phyloP scores from a whole-genome alignment of 2,329 filamentous ascomycete species.

The Pestalotiopsis sp. region DNA sequence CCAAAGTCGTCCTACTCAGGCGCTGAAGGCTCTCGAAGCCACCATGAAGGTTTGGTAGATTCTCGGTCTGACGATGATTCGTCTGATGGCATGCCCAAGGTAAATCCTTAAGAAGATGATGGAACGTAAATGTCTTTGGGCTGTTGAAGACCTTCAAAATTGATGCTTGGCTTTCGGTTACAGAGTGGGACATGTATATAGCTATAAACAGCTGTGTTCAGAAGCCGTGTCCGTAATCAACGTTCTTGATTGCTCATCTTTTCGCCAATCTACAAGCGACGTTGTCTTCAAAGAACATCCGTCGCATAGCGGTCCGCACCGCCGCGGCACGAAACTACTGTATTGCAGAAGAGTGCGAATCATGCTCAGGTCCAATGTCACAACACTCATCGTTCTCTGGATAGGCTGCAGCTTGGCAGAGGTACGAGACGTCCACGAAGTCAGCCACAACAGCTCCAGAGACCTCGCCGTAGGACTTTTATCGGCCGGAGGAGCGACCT shows the following conservation, averaged over 20 bases:
- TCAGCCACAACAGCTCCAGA: neutral
- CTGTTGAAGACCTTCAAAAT: neutral
- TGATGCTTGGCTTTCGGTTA: neutral
- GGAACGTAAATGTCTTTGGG: neutral
- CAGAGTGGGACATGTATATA: neutral
- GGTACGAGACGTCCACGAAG: neutral
- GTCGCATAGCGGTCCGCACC: too few species aligned
- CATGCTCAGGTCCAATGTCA: neutral
- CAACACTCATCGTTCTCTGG: neutral
- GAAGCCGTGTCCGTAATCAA: too few species aligned
- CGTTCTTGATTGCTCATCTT: too few species aligned
- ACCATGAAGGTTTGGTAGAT: too few species aligned
- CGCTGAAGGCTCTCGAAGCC: neutral
- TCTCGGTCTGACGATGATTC: neutral
- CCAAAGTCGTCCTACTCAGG: neutral
- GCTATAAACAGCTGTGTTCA: too few species aligned
- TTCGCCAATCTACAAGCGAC: too few species aligned
- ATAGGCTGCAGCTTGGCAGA: neutral
- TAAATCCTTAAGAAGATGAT: neutral
- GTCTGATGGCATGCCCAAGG: neutral
- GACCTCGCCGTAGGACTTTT: neutral
- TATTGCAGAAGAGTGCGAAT: neutral
- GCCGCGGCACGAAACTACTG: neutral
- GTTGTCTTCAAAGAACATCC: too few species aligned
- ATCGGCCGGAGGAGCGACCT: neutral